Base-by-base conservation (phyloP, 2,329 filamentous ascomycete genomes). In the Penicillium sp. region DNA sequence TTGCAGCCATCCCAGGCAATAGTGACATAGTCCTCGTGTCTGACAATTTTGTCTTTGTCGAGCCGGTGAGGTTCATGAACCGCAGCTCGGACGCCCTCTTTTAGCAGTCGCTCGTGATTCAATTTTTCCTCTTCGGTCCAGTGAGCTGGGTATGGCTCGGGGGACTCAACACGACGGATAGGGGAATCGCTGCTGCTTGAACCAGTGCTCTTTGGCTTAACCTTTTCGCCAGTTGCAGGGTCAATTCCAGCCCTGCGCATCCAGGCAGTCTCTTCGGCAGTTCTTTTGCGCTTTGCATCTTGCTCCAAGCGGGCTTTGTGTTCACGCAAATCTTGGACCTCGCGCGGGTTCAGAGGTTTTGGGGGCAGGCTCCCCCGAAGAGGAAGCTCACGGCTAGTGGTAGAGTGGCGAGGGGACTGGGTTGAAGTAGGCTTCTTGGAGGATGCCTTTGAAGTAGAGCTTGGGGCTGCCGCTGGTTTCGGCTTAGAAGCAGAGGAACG, bases 1-100 rank as follows among this genome's bases (percentile, higher is more conserved):
- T 45, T 53, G 24, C 41, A 53, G 4, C 27, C 40, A 45, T 53
- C 51, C 51, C 51, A 53, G 18, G 27, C 40, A 39, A 50, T 21
- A 1, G 46, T 45, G n/a, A 34, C 36, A 24, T 50, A 45, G 14
- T 53, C 40, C 5, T 45, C 5, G n/a, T 50, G 46, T 2, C n/a
- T 21, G 3, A 41, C 11, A 22, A 50, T 4, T 5, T 45, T 50
- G n/a, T 49, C 40, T 14, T 45, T 36, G n/a, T 53, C 18, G 1
- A 50, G 40, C 27, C 51, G 38, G 16, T 53, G 40, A 5, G 36
- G 51, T 14, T 53, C 45, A 7, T 29, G 49, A 21, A 49, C 31
- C 3, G 45, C 46, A 13, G 49, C 50, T 27, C 40, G 31, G 4
- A 53, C 14, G 5, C 46, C 46, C 31, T 53, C 51, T 27, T 27